A percentile compares a stretch with the other conserved stretches of the same genome.
Conservation (phyloP, 306 rosid genomes). For the Rubus parviflorus region DNA sequence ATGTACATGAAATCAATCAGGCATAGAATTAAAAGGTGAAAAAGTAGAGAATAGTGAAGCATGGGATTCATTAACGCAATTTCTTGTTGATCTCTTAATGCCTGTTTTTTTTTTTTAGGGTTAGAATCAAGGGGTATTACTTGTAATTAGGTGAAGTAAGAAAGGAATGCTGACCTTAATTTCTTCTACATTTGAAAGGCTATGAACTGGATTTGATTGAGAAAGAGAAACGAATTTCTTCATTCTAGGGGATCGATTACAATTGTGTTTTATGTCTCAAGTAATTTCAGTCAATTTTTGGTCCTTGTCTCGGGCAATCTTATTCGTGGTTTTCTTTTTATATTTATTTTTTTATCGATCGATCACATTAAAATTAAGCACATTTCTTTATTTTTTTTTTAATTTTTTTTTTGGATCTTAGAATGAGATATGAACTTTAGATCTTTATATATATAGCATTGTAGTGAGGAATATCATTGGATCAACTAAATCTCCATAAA, state of each 20-base stretch:
- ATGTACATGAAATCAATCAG: neutral
- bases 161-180: neutral
- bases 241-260: neutral
- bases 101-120: neutral
- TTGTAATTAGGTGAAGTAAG: neutral
- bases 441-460: too few species aligned
- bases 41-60: neutral
- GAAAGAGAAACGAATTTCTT: neutral
- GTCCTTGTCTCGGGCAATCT: neutral
- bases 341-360: too few species aligned
- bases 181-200: neutral
- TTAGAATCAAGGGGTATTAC: neutral
- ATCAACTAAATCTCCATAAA: too few species aligned
- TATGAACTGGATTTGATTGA: neutral
- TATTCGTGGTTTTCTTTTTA: too few species aligned
- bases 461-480: too few species aligned
- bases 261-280: neutral
- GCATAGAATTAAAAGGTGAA: neutral
- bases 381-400: too few species aligned
- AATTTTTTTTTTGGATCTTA: too few species aligned
- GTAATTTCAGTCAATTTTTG: neutral
- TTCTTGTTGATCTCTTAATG: neutral
- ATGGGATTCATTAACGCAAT: neutral
- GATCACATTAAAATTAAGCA: too few species aligned
- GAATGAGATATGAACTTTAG: too few species aligned